phyloP scores from a whole-genome alignment of 2,329 filamentous ascomycete genomes.

The Stemphylium lycopersici region DNA sequence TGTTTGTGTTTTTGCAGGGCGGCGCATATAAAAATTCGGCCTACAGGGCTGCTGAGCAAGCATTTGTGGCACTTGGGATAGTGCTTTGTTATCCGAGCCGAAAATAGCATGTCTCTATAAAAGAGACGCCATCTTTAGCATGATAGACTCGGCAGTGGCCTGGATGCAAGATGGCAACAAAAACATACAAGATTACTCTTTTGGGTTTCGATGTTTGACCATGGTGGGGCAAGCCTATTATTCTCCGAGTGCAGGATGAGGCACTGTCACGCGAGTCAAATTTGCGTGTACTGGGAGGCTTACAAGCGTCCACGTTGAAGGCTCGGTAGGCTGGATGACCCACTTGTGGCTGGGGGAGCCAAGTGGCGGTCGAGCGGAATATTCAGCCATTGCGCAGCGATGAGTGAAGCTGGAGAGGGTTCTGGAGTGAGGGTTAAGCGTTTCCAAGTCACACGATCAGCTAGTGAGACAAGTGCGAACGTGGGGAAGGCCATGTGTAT shows the following conservation, averaged over 20 bases:
- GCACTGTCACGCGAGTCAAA: slow-evolving; percentile 10
- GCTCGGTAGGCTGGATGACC: neutral
- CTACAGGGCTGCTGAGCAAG: slow-evolving; percentile 20
- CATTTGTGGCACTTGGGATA: slow-evolving; percentile 24
- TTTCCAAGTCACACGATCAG: slow-evolving; percentile 5
- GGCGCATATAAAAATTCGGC: slow-evolving; percentile 27
- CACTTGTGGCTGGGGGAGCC: neutral
- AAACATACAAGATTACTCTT: neutral
- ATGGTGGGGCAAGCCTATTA: too few species aligned
- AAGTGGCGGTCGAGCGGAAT: neutral
- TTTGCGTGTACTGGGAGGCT: neutral
- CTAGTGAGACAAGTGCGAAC: neutral
- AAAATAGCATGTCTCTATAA: slow-evolving; percentile 11
- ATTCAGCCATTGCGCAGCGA: neutral
- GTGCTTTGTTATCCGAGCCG: slow-evolving; percentile 14
- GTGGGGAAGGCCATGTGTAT: slow-evolving; percentile 12
- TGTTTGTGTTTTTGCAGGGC: slow-evolving; percentile 23
- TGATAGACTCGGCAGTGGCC: slow-evolving; percentile 7
- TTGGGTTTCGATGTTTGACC: too few species aligned
- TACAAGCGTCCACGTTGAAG: neutral
- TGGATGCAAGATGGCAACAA: slow-evolving; percentile 10
- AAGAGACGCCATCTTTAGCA: slow-evolving; percentile 13
- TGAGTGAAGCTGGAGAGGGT: neutral
- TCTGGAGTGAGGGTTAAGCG: neutral
- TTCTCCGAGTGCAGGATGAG: neutral